These are phyloP conservation scores for Lipomyces chichibuensis DNA, from an alignment of 805 yeast genomes.

Conservation along the genomic window DNA sequence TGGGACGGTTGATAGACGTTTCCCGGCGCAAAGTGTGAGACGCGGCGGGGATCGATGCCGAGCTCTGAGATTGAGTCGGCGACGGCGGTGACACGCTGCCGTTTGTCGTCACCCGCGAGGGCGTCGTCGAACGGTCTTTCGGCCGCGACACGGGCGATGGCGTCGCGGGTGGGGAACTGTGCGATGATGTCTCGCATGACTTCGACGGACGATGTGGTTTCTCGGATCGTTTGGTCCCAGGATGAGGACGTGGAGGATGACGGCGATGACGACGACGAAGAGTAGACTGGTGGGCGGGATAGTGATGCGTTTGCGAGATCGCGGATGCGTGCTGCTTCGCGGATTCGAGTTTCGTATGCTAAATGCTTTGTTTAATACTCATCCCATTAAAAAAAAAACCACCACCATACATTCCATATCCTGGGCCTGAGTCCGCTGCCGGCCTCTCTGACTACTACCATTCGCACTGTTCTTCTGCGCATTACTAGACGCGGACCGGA, in stretches of 20 bases:
- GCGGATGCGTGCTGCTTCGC: background rate
- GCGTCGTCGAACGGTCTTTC: slow-evolving; percentile 35
- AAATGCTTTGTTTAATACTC: background rate
- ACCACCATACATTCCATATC: background rate
- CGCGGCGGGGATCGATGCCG: slow-evolving; percentile 16
- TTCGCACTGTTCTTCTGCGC: background rate
- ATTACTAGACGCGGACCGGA: background rate
- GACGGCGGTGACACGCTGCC: slow-evolving; percentile 29
- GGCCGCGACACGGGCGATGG: background rate
- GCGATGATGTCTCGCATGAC: background rate
- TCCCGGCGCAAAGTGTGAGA: background rate
- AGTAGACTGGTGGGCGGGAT: background rate
- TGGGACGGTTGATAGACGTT: background rate
- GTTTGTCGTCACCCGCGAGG: slow-evolving; percentile 36
- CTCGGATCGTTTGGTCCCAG: background rate
- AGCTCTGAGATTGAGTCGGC: slow-evolving; percentile 34
- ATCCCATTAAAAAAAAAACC: too few species aligned
- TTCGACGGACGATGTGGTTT: background rate
- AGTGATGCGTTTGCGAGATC: background rate
- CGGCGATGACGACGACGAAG: slow-evolving; percentile 4
- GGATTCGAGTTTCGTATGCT: slow-evolving; percentile 1
- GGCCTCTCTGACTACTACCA: background rate
- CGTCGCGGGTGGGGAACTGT: slow-evolving; percentile 1
- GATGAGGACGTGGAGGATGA: background rate
- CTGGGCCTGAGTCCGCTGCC: background rate